These are phyloP conservation scores for Picochlorum sp. DNA, from an alignment of 139 green algal genomes.

Conservation along the genomic window DNA sequence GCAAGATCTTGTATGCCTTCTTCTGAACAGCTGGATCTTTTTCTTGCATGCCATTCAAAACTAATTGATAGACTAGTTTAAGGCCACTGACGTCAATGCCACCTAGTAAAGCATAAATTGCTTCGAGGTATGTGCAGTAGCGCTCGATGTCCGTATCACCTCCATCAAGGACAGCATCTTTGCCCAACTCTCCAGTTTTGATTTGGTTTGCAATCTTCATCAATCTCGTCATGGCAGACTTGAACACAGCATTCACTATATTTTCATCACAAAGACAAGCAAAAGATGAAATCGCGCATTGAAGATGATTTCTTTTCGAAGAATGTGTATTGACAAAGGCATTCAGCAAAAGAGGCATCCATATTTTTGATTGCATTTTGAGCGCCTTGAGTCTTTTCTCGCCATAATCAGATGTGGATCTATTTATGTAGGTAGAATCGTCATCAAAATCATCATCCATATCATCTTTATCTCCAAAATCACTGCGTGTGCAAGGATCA, in stretches of 20 bases:
- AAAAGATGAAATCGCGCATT: constrained; percentile 52
- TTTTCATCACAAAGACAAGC: constrained; percentile 41
- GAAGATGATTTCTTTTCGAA: constrained; percentile 40
- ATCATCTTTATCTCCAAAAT: not conserved
- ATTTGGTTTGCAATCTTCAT: constrained; percentile 53
- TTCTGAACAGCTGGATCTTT: constrained; percentile 79
- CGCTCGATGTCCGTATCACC: constrained; percentile 44
- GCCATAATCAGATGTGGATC: not conserved
- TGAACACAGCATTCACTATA: constrained; percentile 54
- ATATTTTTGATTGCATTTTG: constrained; percentile 52
- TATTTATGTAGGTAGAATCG: not conserved
- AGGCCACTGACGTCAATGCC: constrained; percentile 56
- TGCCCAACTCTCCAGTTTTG: constrained; percentile 35
- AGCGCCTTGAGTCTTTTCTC: constrained; percentile 37
- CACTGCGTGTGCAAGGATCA: constrained; percentile 1
- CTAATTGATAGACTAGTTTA: constrained; percentile 56
- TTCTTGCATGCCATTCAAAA: constrained; percentile 39
- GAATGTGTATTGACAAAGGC: constrained; percentile 52
- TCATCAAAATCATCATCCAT: not conserved
- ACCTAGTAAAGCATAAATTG: constrained; percentile 56
- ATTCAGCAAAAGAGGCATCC: constrained; percentile 79
- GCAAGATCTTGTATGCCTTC: constrained; percentile 86
- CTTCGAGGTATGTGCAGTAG: constrained; percentile 76
- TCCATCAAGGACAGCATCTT: constrained; percentile 50
- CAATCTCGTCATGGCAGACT: constrained; percentile 56